A percentile compares a stretch with the other conserved stretches of the same genome.
Conservation (phyloP, 352 stramenopile species). For the Globisporangium nagaii region DNA sequence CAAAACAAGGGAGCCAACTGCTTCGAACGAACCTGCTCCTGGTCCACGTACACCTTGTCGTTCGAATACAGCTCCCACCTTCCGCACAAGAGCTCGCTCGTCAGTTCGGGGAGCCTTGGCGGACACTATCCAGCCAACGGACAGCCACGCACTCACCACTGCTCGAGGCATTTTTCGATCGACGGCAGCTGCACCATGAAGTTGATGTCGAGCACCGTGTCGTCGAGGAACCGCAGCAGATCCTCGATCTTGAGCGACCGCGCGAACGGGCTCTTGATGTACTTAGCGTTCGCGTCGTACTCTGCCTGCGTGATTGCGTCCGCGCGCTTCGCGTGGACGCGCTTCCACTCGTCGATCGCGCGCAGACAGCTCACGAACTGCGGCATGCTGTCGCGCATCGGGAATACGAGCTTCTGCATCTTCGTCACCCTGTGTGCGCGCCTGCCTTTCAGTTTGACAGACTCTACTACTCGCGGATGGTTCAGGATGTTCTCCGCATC, state of each 20-base stretch:
- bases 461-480: no score
- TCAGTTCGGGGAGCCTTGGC: no score
- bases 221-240: constrained; percentile 61
- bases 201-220: constrained; percentile 72
- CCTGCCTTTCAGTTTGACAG: no score
- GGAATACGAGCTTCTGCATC: constrained; percentile 50
- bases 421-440: no score
- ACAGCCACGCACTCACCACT: constrained; percentile 62
- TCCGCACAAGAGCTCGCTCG: not conserved
- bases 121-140: not conserved
- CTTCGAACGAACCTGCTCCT: constrained; percentile 31
- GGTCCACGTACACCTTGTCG: constrained; percentile 31
- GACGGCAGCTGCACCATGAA: constrained; percentile 82
- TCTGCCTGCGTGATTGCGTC: constrained; percentile 51
- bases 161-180: constrained; percentile 72
- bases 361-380: constrained; percentile 72
- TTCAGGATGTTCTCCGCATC: no score
- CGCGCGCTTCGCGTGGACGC: constrained; percentile 45
- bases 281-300: constrained; percentile 64
- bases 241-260: constrained; percentile 59
- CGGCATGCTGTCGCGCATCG: constrained; percentile 73
- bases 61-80: constrained; percentile 52
- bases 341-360: constrained; percentile 68
- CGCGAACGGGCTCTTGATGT: constrained; percentile 69
- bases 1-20: no score